Base-by-base conservation (phyloP, 352 stramenopile species). In the Phytophthora kernoviae region DNA sequence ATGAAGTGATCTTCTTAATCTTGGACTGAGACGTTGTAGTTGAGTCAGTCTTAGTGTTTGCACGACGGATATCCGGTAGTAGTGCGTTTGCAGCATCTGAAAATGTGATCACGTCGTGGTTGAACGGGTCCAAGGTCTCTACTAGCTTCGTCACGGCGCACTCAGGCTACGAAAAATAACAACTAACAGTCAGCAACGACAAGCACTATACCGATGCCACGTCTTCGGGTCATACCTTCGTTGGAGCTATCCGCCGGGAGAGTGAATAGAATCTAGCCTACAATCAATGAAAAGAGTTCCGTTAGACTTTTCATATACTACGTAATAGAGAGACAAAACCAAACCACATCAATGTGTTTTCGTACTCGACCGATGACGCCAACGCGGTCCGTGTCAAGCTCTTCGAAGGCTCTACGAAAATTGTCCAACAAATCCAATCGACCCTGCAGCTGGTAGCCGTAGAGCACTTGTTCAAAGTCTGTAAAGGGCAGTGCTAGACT, bases 51-150 rank as follows among this genome's bases (percentile, higher is more conserved):
- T 57, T 60, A 6, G 22, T 14, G 41, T 22, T 55, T 21, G 20
- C 7, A 9, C 57, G 45, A 1, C 73, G 70, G 15, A 82, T 78
- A 24, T 77, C 70, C 4, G 44, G 55, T 53, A 82, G 49, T 30
- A 82, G 62, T 12, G 58, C 68, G 37, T 60, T 74, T 32, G 59
- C 73, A 43, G 73, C 67, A 42, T 93, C 82, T 5, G 79, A 90
- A 58, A 93, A 95, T 4, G 81, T 94, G 44, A 94, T 65, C n/a
- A 81, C 68, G 53, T 93, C 76, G 66, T 91, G 77, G 21, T 78
- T 62, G 21, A 81, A 84, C 4, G 84, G 84, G 55, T 93, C 84
- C 24, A 90, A 62, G 6, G 58, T 66, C 17, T 82, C 69, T 2
- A 93, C 17, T 6, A 93, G 58, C 9, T 54, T 66, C 36, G 70